phyloP scores from a whole-genome alignment of 805 yeast species.

The Cyberlindnera veronae region DNA sequence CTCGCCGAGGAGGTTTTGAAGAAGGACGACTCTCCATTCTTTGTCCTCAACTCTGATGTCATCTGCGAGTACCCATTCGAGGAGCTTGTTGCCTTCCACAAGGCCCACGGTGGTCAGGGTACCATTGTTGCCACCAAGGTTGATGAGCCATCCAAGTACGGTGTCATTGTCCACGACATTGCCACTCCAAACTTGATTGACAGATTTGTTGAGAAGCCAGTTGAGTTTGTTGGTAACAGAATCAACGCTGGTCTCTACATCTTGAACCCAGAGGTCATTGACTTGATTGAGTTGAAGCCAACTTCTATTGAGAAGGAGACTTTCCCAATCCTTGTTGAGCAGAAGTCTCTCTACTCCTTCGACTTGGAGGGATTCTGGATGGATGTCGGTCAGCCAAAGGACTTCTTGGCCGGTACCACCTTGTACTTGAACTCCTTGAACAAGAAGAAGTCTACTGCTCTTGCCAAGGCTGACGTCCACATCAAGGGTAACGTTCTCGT shows the following conservation, averaged over 20 bases:
- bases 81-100: constrained; percentile 90
- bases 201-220: constrained; percentile 99
- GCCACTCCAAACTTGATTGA: constrained; percentile 93
- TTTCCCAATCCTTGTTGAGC: constrained; percentile 92
- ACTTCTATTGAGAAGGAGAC: constrained; percentile 99
- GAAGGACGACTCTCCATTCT: constrained; percentile 95
- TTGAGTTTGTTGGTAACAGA: constrained; percentile 99
- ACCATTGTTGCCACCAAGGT: constrained; percentile 99
- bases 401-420: constrained; percentile 93
- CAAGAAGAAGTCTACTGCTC: constrained; percentile 69
- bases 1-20: constrained; percentile 91
- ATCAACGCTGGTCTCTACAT: constrained; percentile 99
- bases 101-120: constrained; percentile 94
- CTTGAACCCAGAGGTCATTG: constrained; percentile 95
- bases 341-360: constrained; percentile 85
- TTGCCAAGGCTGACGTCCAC: constrained; percentile 56
- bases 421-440: constrained; percentile 84
- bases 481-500: constrained; percentile 89
- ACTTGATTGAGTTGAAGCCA: constrained; percentile 95
- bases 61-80: constrained; percentile 97
- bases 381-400: constrained; percentile 99
- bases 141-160: constrained; percentile 98
- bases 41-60: constrained; percentile 96
- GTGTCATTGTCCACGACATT: constrained; percentile 98
- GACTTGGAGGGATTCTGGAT: constrained; percentile 99